A percentile compares a stretch with the other conserved stretches of the same genome.
Conservation (phyloP, 441 rosid species). For the Adansonia madagascariensis region DNA sequence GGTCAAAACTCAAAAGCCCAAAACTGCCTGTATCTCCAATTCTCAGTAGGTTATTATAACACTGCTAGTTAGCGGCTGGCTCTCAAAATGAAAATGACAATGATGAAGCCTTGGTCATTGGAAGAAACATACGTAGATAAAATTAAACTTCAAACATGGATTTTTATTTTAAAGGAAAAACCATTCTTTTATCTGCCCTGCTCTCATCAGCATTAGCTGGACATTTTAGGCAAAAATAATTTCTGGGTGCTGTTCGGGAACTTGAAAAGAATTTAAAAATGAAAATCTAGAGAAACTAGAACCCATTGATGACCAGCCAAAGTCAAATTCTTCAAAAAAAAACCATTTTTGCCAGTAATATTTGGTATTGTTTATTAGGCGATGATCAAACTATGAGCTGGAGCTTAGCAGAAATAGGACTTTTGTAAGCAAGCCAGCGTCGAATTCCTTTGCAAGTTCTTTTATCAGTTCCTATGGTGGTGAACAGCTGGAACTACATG, state of each 20-base stretch:
- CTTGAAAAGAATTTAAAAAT: not conserved
- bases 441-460: not conserved
- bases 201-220: no score
- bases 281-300: not conserved
- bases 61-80: no score
- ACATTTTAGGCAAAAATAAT: not conserved
- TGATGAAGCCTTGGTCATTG: no score
- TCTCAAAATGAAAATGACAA: no score
- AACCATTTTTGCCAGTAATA: not conserved
- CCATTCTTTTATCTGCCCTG: no score
- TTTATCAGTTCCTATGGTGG: not conserved
- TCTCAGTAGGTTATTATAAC: no score
- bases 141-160: no score
- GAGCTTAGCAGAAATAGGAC: not conserved
- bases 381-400: constrained; percentile 17
- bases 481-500: not conserved
- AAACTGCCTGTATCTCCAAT: no score
- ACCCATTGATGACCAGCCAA: not conserved
- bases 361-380: not conserved
- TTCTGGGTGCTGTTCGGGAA: not conserved
- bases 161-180: no score
- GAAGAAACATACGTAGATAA: no score
- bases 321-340: not conserved
- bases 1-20: not conserved
- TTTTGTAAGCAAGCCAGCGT: not conserved